phyloP scores from a whole-genome alignment of 192 early-diverging fungal genomes.

The Backusella sp. region DNA sequence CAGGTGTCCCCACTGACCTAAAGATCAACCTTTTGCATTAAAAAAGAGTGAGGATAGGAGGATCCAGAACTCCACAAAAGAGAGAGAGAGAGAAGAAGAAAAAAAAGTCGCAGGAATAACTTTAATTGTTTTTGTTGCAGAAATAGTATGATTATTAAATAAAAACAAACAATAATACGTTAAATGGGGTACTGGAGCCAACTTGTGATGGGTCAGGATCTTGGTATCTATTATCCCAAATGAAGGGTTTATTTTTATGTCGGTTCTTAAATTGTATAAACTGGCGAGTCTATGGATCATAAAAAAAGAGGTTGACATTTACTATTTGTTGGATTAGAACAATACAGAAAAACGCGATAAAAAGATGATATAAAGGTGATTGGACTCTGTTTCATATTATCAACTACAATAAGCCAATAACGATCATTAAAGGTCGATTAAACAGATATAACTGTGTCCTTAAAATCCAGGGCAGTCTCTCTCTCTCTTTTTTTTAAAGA shows the following conservation, averaged over 20 bases:
- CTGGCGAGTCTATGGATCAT: too few relatives aligned
- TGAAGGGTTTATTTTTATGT: background rate
- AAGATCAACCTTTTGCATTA: background rate
- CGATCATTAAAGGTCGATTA: background rate
- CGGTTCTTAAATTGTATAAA: background rate
- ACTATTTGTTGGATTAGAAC: background rate
- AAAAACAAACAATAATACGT: background rate
- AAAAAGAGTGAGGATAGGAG: background rate
- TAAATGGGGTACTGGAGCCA: background rate
- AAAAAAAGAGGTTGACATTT: too few relatives aligned
- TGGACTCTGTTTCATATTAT: background rate
- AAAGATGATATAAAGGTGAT: background rate
- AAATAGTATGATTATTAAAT: background rate
- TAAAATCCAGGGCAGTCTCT: background rate
- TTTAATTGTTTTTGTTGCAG: background rate
- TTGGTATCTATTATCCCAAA: background rate
- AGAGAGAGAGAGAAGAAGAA: background rate
- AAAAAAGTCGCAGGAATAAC: background rate
- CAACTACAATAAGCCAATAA: background rate
- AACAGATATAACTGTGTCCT: background rate
- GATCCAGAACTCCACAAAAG: background rate
- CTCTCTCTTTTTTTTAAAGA: background rate
- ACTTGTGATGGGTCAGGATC: background rate
- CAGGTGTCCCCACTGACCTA: conserved; percentile 1
- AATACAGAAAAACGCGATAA: background rate